Base-by-base conservation (phyloP, 176 grass and related monocot genomes). In the Aegilops tauschii region DNA sequence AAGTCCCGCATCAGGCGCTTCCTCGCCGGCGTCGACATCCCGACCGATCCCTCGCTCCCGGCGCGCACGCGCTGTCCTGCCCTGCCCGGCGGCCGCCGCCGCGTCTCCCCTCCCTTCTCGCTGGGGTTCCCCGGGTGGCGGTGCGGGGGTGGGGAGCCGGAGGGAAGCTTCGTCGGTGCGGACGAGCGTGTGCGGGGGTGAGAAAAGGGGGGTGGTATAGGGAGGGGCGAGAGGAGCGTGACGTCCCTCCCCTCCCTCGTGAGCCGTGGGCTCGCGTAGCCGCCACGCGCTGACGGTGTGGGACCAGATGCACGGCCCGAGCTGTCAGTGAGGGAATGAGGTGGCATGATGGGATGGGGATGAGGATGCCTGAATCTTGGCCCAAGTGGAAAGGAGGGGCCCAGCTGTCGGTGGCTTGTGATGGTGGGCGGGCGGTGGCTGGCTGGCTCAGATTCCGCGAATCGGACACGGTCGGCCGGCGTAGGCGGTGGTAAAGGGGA, bases 1-100 rank as follows among this genome's bases (percentile, higher is more conserved):
- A 98, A 98, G 80, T 98, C 95, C 61, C 93, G 93, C 95, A 98
- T 93, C 88, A 98, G 87, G 65, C 95, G 87, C 95, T 95, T 98
- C 91, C 95, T 95, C 85, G 95, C 87, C 89, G 93, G 91, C 79
- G 93, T 98, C 92, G 95, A 98, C 95, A 93, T 95, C 85, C 45
- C 12, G 44, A 1, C 65, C 18, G 63, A 23, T 82, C 78, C 56
- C 54, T 80, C 69, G 25, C 32, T 17, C 28, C 63, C 62, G 6
- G 29, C 21, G 9, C 36, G 32, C 86, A 6, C 29, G 66, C 62
- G 37, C 37, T 35, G 37, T 8, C 44, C 44, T 47, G 42, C 10
- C 42, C 42, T 44, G 45, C 45, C 44, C 4, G 10, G 23, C 58
- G 54, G 21, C 13, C 76, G 34, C 12, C 31, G 8, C 11, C 12